Base-by-base conservation (phyloP, 345 rosid species). In the Melaleuca quinquenervia region DNA sequence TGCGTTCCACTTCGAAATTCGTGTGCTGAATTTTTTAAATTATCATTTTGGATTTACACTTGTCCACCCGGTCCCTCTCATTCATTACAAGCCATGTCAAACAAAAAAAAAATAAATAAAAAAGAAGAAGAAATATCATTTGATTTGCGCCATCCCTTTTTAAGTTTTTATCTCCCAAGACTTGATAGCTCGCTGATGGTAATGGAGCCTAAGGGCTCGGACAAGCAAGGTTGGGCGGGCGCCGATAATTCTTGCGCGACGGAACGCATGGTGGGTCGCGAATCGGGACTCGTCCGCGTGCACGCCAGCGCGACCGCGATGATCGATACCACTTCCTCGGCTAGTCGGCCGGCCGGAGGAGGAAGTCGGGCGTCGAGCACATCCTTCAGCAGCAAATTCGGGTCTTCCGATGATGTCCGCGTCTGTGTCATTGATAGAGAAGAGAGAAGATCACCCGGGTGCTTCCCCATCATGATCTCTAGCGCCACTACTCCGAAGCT, bases 401-500 rank as follows among this genome's bases (percentile, higher is more conserved):
- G 50, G 74, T 83, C 88, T 20, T 87, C 87, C 3, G 91, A 82
- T 54, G 55, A 48, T 24, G 54, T 11, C 10, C 85, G 22, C 7
- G 48, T 20, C 36, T 18, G 26, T 36, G 84, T 56, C 21, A 83
- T 87, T 58, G 86, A 80, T 12, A 88, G 26, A 54, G 92, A 90
- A 27, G 88, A 82, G 50, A 94, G 75, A 36, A 93, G 90, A 53
- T 93, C 94, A 54, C 96, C 94, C 0, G 94, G 96, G 50, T 95
- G 94, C 88, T 80, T 91, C 84, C 96, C 98, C 94, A 93, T 92
- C 94, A 93, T 92, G 3, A 89, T 88, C 85, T 94, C 97, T 51
- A 94, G n/a, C 22, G 93, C 89, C 80, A 93, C 95, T 13, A 94
- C 94, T 52, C 95, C 97, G 49, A 93, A 93, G 84, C 95, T 93